Base-by-base conservation (phyloP, 257 asterid genomes). In the Euphrasia confusa region DNA sequence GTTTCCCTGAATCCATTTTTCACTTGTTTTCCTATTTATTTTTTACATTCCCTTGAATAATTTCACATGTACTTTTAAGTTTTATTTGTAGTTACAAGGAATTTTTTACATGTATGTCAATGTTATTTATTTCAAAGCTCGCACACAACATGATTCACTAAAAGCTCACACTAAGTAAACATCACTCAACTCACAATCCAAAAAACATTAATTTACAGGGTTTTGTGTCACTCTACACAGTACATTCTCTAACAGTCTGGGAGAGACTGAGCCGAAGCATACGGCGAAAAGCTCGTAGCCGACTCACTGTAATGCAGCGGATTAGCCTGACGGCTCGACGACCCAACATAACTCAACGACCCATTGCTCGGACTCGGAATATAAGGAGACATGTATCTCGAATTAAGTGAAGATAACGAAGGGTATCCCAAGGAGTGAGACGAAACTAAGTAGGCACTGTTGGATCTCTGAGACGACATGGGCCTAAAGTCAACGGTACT, bases 271-370 rank as follows among this genome's bases (percentile, higher is more conserved):
- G 95, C 81, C 1, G 97, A 86, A 66, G 88, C 81, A 64, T 73
- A 89, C 11, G 97, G 95, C 0, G 97, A 87, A 58, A 82, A 80
- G 86, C 95, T 89, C 3, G 88, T 62, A 39, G 89, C 71, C 3
- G 97, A 86, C 75, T 78, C 95, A 10, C 87, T 84, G 54, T 74
- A 69, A 49, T 63, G 94, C 21, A 76, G 70, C 7, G 81, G 73
- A 65, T 79, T 78, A 30, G 71, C 82, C 69, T 68, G 87, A 74
- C 74, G 88, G 60, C 85, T 81, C 1, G 94, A 82, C 58, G 95
- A 82, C 32, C 89, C 95, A 12, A 79, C 54, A 68, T 80, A 84
- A 69, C 89, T 82, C 0, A 83, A 74, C 1, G 93, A 79, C 58
- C 77, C 94, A 69, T 74, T 75, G 59, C 79, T 85, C 0, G 82